Percentiles rank a stretch among this genome's conserved stretches.
Conservation (phyloP, 2,329 filamentous ascomycete genomes). For the Talaromyces marneffei region DNA sequence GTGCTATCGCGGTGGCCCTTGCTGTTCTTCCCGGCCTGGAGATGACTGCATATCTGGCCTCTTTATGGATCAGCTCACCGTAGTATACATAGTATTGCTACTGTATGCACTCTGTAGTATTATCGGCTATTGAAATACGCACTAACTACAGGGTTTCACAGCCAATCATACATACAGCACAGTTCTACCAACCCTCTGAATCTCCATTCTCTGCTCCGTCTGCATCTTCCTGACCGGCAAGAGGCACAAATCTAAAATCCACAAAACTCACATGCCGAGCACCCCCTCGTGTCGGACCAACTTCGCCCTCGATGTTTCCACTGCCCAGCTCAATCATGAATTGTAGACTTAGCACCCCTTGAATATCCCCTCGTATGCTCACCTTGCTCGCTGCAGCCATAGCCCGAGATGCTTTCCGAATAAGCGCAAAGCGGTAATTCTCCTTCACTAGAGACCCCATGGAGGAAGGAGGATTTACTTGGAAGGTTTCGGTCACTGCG, state of each 20-base stretch:
- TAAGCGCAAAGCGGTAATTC: slow-evolving; percentile 77
- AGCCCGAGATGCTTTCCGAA: slow-evolving; percentile 81
- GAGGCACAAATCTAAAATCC: slow-evolving; percentile 44
- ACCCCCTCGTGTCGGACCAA: slow-evolving; percentile 18
- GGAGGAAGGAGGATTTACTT: slow-evolving; percentile 52
- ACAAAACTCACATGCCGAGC: slow-evolving; percentile 38
- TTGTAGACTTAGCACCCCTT: slow-evolving; percentile 88
- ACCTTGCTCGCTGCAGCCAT: slow-evolving; percentile 92
- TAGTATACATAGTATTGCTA: too few relatives aligned
- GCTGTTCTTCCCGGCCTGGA: neutral
- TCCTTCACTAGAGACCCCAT: slow-evolving; percentile 60
- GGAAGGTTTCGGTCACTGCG: slow-evolving; percentile 47
- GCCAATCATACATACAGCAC: neutral
- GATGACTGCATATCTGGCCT: too few relatives aligned
- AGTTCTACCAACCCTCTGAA: neutral
- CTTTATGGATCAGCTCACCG: too few relatives aligned
- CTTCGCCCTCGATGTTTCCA: slow-evolving; percentile 17
- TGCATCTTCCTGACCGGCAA: slow-evolving; percentile 36
- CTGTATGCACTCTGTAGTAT: too few relatives aligned
- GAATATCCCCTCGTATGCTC: slow-evolving; percentile 77
- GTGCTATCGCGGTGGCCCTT: neutral
- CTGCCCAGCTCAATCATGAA: slow-evolving; percentile 86
- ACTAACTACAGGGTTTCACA: neutral
- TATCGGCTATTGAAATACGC: too few relatives aligned
- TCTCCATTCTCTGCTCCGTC: slow-evolving; percentile 16